phyloP scores from a whole-genome alignment of 768 basidiomycete species.

The Kwoniella bestiolae region DNA sequence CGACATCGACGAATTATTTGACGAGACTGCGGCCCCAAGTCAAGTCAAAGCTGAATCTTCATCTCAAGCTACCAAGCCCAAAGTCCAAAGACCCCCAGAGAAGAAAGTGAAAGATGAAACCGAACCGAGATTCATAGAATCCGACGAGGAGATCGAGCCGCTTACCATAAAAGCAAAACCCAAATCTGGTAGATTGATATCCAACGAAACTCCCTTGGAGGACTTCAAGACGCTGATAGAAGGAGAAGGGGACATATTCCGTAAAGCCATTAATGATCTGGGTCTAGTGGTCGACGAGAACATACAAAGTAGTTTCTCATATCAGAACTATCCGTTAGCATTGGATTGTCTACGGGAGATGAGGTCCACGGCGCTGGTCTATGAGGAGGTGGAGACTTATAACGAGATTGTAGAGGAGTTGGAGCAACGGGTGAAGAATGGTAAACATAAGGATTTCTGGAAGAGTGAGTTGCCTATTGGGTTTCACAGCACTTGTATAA shows the following conservation, averaged over 20 bases:
- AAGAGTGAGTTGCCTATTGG: constrained; percentile 48
- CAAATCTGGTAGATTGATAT: constrained; percentile 71
- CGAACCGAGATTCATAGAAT: constrained; percentile 23
- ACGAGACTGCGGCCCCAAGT: constrained; percentile 60
- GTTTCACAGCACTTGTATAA: too few species aligned
- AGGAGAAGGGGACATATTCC: constrained; percentile 74
- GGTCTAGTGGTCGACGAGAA: constrained; percentile 72
- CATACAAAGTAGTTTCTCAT: constrained; percentile 71
- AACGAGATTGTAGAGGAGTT: constrained; percentile 47
- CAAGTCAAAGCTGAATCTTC: constrained; percentile 26
- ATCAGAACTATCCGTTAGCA: constrained; percentile 70
- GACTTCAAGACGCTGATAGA: constrained; percentile 75
- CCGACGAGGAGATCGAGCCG: constrained; percentile 52
- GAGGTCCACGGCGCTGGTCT: constrained; percentile 68
- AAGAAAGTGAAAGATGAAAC: constrained; percentile 57
- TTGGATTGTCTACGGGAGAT: constrained; percentile 72
- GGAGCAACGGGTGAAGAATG: constrained; percentile 37
- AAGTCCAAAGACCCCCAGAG: constrained; percentile 7
- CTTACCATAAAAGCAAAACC: constrained; percentile 55
- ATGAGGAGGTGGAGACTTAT: constrained; percentile 55
- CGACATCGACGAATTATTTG: constrained; percentile 52
- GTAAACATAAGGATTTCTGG: constrained; percentile 56
- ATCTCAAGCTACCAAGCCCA: constrained; percentile 11
- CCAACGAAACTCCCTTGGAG: constrained; percentile 70
- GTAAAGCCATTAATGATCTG: constrained; percentile 75